phyloP scores from a whole-genome alignment of 257 asterid genomes.

The Rubia yunnanensis region DNA sequence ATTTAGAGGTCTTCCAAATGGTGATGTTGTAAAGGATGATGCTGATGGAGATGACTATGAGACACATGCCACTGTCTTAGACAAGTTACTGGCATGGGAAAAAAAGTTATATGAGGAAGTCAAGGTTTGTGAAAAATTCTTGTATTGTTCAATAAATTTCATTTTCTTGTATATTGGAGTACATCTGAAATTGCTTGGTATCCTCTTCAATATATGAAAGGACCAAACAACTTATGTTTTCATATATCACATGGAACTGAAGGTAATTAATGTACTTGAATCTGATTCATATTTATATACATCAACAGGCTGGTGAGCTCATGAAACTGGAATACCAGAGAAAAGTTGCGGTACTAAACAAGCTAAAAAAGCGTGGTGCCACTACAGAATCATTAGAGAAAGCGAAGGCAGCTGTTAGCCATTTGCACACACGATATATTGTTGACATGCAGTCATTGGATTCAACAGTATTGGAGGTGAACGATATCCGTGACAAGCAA shows the following conservation, averaged over 20 bases:
- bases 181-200: background rate
- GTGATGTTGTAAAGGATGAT: conserved; percentile 49
- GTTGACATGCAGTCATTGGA: conserved; percentile 98
- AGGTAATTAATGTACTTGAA: background rate
- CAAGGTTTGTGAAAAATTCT: conserved; percentile 39
- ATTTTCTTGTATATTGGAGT: background rate
- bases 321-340: conserved; percentile 86
- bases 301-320: conserved; percentile 68
- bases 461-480: conserved; percentile 82
- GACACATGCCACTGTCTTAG: conserved; percentile 92
- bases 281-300: background rate
- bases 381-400: conserved; percentile 78
- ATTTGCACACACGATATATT: conserved; percentile 84
- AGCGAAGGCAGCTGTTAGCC: conserved; percentile 94
- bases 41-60: conserved; percentile 58
- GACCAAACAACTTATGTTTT: conserved; percentile 7
- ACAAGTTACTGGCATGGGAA: conserved; percentile 97
- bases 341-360: conserved; percentile 62
- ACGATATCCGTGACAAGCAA: conserved; percentile 88
- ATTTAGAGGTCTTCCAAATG: conserved; percentile 55
- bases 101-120: conserved; percentile 96
- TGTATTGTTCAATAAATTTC: background rate
- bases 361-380: conserved; percentile 68
- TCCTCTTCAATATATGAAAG: background rate
- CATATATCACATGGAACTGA: background rate